Evolutionary conservation across 495 filamentous ascomycete species (phyloP).

Genomic region (Aspergillus kassunensis): DNA sequence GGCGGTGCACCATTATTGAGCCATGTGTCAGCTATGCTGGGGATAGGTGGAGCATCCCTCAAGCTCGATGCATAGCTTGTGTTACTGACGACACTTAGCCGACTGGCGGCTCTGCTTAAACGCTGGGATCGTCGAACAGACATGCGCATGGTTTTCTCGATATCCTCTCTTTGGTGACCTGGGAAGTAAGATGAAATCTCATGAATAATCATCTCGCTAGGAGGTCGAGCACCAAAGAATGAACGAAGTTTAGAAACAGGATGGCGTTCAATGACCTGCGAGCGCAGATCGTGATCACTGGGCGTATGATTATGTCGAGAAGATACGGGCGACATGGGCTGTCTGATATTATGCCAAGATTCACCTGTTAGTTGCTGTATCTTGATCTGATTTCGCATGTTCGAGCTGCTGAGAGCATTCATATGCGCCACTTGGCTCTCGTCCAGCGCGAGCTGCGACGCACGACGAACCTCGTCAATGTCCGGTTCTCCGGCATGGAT

Average conservation of each 20-base stretch:
- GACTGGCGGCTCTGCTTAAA: constrained; percentile 84
- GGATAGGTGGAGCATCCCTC: constrained; percentile 82
- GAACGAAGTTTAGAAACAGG: constrained; percentile 56
- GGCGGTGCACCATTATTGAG: constrained; percentile 52
- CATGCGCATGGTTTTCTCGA: constrained; percentile 88
- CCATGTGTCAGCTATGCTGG: constrained; percentile 95
- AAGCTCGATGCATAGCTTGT: constrained; percentile 87
- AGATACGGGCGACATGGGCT: constrained; percentile 75
- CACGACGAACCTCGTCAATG: constrained; percentile 71
- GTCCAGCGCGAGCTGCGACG: constrained; percentile 77
- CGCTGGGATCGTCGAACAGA: constrained; percentile 85
- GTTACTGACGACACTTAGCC: constrained; percentile 91
- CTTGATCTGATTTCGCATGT: constrained; percentile 66
- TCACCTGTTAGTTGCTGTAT: constrained; percentile 81
- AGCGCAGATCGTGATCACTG: constrained; percentile 44
- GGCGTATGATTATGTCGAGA: constrained; percentile 56
- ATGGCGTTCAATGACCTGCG: constrained; percentile 41
- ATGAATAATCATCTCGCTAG: constrained; percentile 94
- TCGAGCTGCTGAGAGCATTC: constrained; percentile 58
- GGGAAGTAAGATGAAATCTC: constrained; percentile 97
- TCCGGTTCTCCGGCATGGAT: constrained; percentile 84
- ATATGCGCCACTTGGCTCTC: constrained; percentile 71
- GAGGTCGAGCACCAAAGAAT: constrained; percentile 88
- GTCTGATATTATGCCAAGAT: constrained; percentile 73
- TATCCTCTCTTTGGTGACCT: constrained; percentile 84